Evolutionary conservation across 129 eudicot genomes (phyloP), one percentile per base, ranked within the genome.

Genomic region (Dittrichia graveolens): DNA sequence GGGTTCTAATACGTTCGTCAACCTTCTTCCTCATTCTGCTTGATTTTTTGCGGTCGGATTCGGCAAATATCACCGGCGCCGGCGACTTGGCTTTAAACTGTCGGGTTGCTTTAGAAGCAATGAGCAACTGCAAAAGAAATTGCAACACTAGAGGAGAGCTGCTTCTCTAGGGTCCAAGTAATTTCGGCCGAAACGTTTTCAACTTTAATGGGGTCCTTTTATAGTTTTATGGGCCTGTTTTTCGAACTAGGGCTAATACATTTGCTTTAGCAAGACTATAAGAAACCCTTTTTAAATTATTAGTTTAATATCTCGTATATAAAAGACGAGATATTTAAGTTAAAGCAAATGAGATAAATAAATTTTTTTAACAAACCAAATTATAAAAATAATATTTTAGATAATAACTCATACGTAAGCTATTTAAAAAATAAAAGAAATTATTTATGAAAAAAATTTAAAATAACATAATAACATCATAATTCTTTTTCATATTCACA

Each of bases 1-100:
- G 89, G 65, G 98, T 90, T 77, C 92, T 74, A 44, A 93, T 84
- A 13, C 98, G 91, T 4, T 87, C 91, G 57, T 93, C 98, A 44
- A 89, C 96, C 74, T 90, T 93, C 77, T 85, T 93, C 86, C 87
- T 90, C 98, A 88, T 93, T 40, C 19, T 81, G 61, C 42, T 62
- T 34, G 61, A 8, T 41, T 63, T 8, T 65, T 35, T 42, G 52
- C 11, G 37, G 54, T 40, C 16, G 58, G 55, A 15, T 67, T 5
- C 24, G 6, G 11, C 31, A 24, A 18, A 42, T 7, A 6, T 24
- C 37, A 31, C 69, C 63, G 65, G 43, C 77, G 82, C 63, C 82
- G 77, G 75, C 75, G 75, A 71, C 35, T 50, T 63, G 0, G 56
- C 59, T 78, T 53, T 24, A 8, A 34, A 53, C 24, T 61, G 73